Evolutionary conservation across 164 flowering plant genomes (phyloP).

Genomic region (Saururus chinensis): DNA sequence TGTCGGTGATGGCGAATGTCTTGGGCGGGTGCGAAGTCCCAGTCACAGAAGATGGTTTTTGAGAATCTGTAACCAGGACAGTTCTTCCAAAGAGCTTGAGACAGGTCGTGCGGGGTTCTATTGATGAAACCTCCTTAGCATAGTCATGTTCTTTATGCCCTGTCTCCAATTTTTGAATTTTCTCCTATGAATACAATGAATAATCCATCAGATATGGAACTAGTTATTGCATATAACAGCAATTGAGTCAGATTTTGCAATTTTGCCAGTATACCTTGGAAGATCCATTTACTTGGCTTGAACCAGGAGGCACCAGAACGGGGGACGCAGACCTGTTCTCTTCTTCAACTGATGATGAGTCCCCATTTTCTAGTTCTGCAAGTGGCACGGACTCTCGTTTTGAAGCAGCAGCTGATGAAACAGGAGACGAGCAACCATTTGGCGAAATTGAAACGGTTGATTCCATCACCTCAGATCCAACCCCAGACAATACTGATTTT

Average conservation of each 20-base stretch:
- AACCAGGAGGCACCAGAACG: constrained; percentile 6
- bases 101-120: constrained; percentile 24
- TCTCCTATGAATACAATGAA: background rate
- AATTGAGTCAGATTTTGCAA: background rate
- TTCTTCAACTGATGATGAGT: constrained; percentile 16
- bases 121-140: constrained; percentile 13
- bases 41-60: constrained; percentile 19
- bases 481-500: constrained; percentile 46
- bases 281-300: constrained; percentile 15
- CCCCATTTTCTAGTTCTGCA: constrained; percentile 13
- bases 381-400: background rate
- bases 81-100: constrained; percentile 69
- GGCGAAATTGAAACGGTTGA: constrained; percentile 27
- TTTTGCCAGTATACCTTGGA: constrained; percentile 19
- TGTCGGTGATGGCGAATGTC: constrained; percentile 4
- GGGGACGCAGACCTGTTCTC: constrained; percentile 18
- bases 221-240: too few relatives aligned
- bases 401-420: constrained; percentile 25
- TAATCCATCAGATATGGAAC: background rate
- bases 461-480: constrained; percentile 32
- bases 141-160: constrained; percentile 9
- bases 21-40: constrained; percentile 6
- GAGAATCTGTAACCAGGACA: constrained; percentile 34
- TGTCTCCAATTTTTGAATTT: constrained; percentile 21
- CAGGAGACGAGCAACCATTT: constrained; percentile 34